Conservation (phyloP, 768 basidiomycete species). For the Kwoniella botswanensis region DNA sequence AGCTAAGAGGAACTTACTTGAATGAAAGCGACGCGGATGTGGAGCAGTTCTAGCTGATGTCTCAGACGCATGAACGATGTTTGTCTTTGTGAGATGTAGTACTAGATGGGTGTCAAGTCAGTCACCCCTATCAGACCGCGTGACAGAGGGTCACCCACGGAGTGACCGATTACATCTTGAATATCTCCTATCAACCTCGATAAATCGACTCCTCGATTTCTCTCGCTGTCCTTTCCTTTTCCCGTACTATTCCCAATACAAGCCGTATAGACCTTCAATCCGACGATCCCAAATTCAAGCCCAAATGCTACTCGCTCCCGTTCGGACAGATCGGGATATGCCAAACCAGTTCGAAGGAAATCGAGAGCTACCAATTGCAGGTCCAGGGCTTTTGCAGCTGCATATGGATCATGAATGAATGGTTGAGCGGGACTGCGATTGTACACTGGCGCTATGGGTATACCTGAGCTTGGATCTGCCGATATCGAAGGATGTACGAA, state of each 20-base stretch:
- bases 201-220: not conserved
- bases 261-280: slow-evolving; percentile 32
- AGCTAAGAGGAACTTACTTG: slow-evolving; percentile 13
- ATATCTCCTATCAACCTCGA: slow-evolving; percentile 26
- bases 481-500: slow-evolving; percentile 35
- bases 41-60: slow-evolving; percentile 25
- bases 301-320: slow-evolving; percentile 41
- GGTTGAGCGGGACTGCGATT: not conserved
- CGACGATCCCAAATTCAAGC: slow-evolving; percentile 35
- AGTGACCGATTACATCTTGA: slow-evolving; percentile 26
- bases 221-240: slow-evolving; percentile 15
- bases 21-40: slow-evolving; percentile 19
- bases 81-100: slow-evolving; percentile 20
- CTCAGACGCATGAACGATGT: slow-evolving; percentile 11
- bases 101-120: slow-evolving; percentile 12
- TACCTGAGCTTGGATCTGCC: not conserved
- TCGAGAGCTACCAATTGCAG: slow-evolving; percentile 40
- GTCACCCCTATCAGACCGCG: not conserved
- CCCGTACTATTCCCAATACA: slow-evolving; percentile 5
- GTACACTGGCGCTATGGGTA: not conserved
- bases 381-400: slow-evolving; percentile 27
- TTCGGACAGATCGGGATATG: slow-evolving; percentile 31
- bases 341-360: slow-evolving; percentile 35
- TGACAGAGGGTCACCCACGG: slow-evolving; percentile 22
- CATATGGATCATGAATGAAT: slow-evolving; percentile 27